phyloP scores from a whole-genome alignment of 306 rosid genomes.

The Amphicarpaea edgeworthii region DNA sequence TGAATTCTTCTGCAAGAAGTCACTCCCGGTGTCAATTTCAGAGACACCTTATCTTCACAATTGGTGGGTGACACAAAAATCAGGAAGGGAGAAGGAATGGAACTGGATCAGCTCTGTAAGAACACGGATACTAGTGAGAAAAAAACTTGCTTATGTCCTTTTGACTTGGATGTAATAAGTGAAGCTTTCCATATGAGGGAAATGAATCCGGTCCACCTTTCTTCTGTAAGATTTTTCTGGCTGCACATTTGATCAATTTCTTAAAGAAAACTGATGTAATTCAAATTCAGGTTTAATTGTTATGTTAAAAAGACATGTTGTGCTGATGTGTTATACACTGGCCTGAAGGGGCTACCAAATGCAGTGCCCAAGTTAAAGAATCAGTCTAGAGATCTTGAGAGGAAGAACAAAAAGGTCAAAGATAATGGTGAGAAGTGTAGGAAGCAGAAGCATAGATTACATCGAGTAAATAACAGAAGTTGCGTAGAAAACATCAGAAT shows the following conservation, averaged over 20 bases:
- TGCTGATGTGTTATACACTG: conserved; percentile 19
- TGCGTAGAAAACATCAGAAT: conserved; percentile 46
- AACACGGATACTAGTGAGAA: conserved; percentile 60
- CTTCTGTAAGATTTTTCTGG: conserved; percentile 42
- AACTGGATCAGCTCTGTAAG: conserved; percentile 83
- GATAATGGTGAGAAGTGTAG: conserved; percentile 16
- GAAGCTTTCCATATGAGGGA: conserved; percentile 52
- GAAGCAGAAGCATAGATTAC: conserved; percentile 43
- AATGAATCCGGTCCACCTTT: conserved; percentile 34
- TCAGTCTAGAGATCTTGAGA: conserved; percentile 27
- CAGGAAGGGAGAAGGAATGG: conserved; percentile 96
- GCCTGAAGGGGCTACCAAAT: conserved; percentile 37
- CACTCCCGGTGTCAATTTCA: conserved; percentile 78
- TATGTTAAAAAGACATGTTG: not conserved
- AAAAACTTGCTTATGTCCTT: conserved; percentile 65
- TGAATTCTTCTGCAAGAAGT: conserved; percentile 87
- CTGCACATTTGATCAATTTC: conserved; percentile 6
- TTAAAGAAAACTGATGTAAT: conserved; percentile 17
- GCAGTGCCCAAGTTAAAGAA: conserved; percentile 35
- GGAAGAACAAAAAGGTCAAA: conserved; percentile 38
- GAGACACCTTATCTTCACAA: conserved; percentile 85
- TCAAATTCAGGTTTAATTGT: conserved; percentile 18
- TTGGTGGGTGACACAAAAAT: conserved; percentile 91
- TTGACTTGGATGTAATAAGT: conserved; percentile 51
- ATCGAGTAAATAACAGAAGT: conserved; percentile 49